Conservation (phyloP, 768 basidiomycete genomes). For the Mycena galericulata region DNA sequence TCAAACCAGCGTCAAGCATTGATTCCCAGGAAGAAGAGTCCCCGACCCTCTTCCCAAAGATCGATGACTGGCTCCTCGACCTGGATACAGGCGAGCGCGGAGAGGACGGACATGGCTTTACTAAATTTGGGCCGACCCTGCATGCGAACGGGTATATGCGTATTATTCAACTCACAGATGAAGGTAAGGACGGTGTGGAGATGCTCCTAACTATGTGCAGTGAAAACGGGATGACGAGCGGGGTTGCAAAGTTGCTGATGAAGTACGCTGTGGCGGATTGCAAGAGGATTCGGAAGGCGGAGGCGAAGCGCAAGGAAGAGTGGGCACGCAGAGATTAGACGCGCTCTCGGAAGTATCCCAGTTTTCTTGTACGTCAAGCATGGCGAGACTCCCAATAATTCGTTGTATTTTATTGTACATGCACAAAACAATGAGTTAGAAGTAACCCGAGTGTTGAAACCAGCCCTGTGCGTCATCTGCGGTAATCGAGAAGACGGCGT, state of each 20-base stretch:
- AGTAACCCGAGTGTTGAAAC: too few relatives aligned
- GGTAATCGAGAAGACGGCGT: too few relatives aligned
- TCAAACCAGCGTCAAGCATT: neutral
- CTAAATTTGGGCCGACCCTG: neutral
- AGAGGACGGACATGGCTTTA: neutral
- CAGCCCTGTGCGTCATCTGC: too few relatives aligned
- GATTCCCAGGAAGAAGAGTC: neutral
- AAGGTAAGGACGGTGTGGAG: neutral
- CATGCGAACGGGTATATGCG: neutral
- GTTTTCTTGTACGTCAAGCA: too few relatives aligned
- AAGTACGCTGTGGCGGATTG: neutral
- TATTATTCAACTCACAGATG: neutral
- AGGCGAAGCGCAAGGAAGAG: too few relatives aligned
- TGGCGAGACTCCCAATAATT: too few relatives aligned
- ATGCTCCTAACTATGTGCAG: neutral
- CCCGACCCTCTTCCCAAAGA: neutral
- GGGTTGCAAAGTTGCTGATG: neutral
- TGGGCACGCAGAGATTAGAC: too few relatives aligned
- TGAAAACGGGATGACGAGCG: neutral
- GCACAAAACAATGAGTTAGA: too few relatives aligned
- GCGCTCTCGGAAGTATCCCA: too few relatives aligned
- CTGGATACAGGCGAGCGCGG: neutral
- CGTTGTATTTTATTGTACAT: too few relatives aligned
- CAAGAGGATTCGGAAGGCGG: neutral
- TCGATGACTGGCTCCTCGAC: neutral